phyloP scores from a whole-genome alignment of 306 rosid genomes.

The Senna tora region DNA sequence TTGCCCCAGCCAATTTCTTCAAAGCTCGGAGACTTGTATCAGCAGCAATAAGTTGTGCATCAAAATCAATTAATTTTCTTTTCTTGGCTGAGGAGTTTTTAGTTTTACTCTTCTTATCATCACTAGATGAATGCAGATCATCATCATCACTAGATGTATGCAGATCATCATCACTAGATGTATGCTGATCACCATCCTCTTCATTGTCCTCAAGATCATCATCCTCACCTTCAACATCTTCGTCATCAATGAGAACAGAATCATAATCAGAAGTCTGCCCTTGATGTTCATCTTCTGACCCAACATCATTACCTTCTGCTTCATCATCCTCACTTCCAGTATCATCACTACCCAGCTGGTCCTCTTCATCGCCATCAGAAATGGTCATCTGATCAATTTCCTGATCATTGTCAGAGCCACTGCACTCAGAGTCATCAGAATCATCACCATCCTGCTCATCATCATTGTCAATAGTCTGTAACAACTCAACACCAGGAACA shows the following conservation, averaged over 20 bases:
- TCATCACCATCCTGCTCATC: slow-evolving; percentile 43
- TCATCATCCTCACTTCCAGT: slow-evolving; percentile 51
- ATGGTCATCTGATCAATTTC: slow-evolving; percentile 47
- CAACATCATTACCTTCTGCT: slow-evolving; percentile 33
- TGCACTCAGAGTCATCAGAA: slow-evolving; percentile 40
- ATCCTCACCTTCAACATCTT: slow-evolving; percentile 37
- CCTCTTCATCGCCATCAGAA: slow-evolving; percentile 48
- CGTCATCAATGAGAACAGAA: slow-evolving; percentile 27
- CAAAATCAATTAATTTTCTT: slow-evolving; percentile 69
- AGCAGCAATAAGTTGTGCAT: slow-evolving; percentile 57
- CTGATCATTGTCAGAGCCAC: slow-evolving; percentile 54
- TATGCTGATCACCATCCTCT: slow-evolving; percentile 19
- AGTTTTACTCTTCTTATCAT: slow-evolving; percentile 40
- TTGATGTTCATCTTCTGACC: slow-evolving; percentile 47
- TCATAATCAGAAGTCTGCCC: slow-evolving; percentile 34
- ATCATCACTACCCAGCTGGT: slow-evolving; percentile 44
- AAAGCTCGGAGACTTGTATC: slow-evolving; percentile 87
- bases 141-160: slow-evolving; percentile 16
- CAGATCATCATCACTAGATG: not conserved
- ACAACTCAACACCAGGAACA: slow-evolving; percentile 79
- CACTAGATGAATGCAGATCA: slow-evolving; percentile 25
- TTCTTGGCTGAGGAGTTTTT: slow-evolving; percentile 52
- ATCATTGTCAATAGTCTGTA: slow-evolving; percentile 48
- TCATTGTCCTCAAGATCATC: slow-evolving; percentile 41
- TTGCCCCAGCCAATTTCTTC: slow-evolving; percentile 63